phyloP scores from a whole-genome alignment of 2,329 filamentous ascomycete species.

The Hypoxylon sp. region DNA sequence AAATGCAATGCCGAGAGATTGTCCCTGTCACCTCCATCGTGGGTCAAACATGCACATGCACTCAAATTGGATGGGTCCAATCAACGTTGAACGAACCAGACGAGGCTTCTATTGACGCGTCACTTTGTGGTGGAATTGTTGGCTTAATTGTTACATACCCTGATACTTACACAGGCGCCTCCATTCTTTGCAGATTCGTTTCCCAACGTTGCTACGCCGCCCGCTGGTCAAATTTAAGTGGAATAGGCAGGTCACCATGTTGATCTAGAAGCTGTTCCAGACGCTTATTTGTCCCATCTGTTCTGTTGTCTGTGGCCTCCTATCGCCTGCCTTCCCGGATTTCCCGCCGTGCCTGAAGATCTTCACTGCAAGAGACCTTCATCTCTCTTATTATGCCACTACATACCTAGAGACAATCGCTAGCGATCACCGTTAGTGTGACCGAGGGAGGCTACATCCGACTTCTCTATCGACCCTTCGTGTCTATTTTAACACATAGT shows the following conservation, averaged over 20 bases:
- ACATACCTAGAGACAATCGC: conserved; percentile 35
- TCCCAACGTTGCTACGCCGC: conserved; percentile 30
- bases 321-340: conserved; percentile 47
- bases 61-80: conserved; percentile 37
- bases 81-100: conserved; percentile 31
- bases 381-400: conserved; percentile 30
- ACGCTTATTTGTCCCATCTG: conserved; percentile 17
- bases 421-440: conserved; percentile 43
- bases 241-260: conserved; percentile 43
- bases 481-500: conserved; percentile 29
- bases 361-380: conserved; percentile 49
- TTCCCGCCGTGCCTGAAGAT: conserved; percentile 52
- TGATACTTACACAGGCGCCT: conserved; percentile 33
- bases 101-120: conserved; percentile 46
- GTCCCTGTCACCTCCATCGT: conserved; percentile 35
- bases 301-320: conserved; percentile 32
- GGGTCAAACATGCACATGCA: conserved; percentile 37
- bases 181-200: conserved; percentile 30
- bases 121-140: conserved; percentile 33
- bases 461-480: conserved; percentile 28
- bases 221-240: conserved; percentile 31
- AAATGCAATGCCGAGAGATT: conserved; percentile 43
- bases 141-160: conserved; percentile 37
- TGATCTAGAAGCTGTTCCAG: conserved; percentile 41
- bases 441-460: conserved; percentile 41